Conservation (phyloP, 208 protist species). For the Borovskyia barvae region DNA sequence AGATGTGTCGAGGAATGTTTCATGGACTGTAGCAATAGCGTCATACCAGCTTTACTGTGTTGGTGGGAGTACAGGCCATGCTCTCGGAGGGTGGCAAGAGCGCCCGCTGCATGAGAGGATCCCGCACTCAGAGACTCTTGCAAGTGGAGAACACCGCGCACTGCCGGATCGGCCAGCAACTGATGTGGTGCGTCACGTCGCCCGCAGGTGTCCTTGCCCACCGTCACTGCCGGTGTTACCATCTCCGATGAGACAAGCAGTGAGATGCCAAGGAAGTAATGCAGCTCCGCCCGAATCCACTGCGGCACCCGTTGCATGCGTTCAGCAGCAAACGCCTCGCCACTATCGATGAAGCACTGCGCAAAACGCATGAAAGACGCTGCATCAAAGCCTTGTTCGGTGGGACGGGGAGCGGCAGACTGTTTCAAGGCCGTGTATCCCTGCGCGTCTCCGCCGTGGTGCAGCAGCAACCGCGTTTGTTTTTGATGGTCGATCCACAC, state of each 20-base stretch:
- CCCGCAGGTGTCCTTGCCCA: no score
- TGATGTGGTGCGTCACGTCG: no score
- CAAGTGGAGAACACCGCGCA: slow-evolving; percentile 22
- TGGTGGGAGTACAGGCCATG: slow-evolving; percentile 57
- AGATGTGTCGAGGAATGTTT: slow-evolving; percentile 22
- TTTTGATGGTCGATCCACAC: slow-evolving; percentile 5
- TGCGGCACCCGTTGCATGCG: slow-evolving; percentile 2
- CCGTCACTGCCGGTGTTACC: background rate
- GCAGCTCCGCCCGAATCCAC: slow-evolving; percentile 24
- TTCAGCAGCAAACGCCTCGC: slow-evolving; percentile 1
- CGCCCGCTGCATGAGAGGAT: slow-evolving; percentile 47
- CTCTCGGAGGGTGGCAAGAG: slow-evolving; percentile 60
- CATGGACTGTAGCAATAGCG: slow-evolving; percentile 41
- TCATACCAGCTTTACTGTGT: slow-evolving; percentile 35
- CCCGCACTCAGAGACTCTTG: slow-evolving; percentile 47
- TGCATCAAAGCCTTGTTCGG: slow-evolving; percentile 2
- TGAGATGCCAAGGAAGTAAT: slow-evolving; percentile 24
- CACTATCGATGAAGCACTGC: slow-evolving; percentile 7
- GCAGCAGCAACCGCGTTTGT: background rate
- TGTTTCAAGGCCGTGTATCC: no score
- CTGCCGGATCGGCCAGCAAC: no score
- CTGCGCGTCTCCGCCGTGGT: no score
- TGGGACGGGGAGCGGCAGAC: background rate
- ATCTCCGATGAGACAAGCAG: background rate
- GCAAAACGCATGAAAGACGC: slow-evolving; percentile 16